A percentile compares a stretch with the other conserved stretches of the same genome.
phyloP scores from a whole-genome alignment of 73 alveolate species.

The Paramecium bursaria region DNA sequence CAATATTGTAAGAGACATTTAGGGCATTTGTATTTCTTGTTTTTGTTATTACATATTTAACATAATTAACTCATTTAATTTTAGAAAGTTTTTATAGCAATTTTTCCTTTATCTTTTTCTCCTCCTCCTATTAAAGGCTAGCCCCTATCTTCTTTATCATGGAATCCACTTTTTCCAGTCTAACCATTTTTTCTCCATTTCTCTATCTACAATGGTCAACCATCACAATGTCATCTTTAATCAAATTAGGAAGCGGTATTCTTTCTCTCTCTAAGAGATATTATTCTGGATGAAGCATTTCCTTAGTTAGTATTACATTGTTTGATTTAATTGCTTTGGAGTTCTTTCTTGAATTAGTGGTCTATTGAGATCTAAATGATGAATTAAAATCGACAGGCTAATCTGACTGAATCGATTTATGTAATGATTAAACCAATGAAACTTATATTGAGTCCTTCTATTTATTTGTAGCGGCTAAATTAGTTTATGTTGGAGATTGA shows the following conservation, averaged over 20 bases:
- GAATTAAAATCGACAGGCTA: slow-evolving; percentile 51
- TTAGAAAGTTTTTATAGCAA: slow-evolving; percentile 5
- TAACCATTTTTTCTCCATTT: slow-evolving; percentile 18
- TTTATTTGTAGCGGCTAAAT: not conserved
- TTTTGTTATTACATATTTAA: slow-evolving; percentile 22
- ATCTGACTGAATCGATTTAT: slow-evolving; percentile 54
- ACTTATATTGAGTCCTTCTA: slow-evolving; percentile 9
- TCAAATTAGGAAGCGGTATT: not conserved
- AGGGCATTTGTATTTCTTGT: slow-evolving; percentile 20
- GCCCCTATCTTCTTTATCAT: slow-evolving; percentile 25
- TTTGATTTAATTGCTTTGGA: slow-evolving; percentile 1
- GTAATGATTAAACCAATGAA: slow-evolving; percentile 40
- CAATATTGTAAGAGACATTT: slow-evolving; percentile 27
- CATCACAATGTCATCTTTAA: not conserved
- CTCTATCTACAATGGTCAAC: slow-evolving; percentile 41
- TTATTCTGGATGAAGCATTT: slow-evolving; percentile 67
- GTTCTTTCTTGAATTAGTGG: not conserved
- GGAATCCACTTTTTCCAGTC: slow-evolving; percentile 23
- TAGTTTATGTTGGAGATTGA: slow-evolving; percentile 23
- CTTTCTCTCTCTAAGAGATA: slow-evolving; percentile 51
- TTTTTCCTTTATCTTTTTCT: slow-evolving; percentile 8
- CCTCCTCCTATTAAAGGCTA: slow-evolving; percentile 20
- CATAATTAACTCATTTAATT: slow-evolving; percentile 17
- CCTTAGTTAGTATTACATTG: slow-evolving; percentile 50
- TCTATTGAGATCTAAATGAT: not conserved